A percentile compares a stretch with the other conserved stretches of the same genome.
Evolutionary conservation across 371 early-diverging fungal species (phyloP).

Genomic region (Mucor saturninus): DNA sequence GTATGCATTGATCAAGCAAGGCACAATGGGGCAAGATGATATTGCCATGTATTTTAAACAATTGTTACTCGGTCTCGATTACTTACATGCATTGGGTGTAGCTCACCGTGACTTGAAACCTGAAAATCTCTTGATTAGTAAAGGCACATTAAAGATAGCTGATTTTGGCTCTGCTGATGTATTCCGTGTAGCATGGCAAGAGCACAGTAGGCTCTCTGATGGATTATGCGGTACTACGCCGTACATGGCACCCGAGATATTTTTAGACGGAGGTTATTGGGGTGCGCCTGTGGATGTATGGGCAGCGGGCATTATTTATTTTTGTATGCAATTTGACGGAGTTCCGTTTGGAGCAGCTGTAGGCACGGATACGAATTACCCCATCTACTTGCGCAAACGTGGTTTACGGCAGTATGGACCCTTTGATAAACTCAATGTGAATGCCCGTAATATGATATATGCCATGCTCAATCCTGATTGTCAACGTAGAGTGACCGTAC

Average conservation of each 20-base stretch:
- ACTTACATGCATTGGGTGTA: slow-evolving; percentile 73
- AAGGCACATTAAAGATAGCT: slow-evolving; percentile 69
- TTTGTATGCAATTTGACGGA: slow-evolving; percentile 77
- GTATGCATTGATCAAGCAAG: slow-evolving; percentile 34
- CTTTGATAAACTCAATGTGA: slow-evolving; percentile 60
- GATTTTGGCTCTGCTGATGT: slow-evolving; percentile 95
- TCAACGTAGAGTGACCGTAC: slow-evolving; percentile 63
- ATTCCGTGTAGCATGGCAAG: slow-evolving; percentile 82
- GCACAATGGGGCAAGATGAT: slow-evolving; percentile 30
- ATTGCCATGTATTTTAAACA: slow-evolving; percentile 58
- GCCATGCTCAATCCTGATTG: slow-evolving; percentile 82
- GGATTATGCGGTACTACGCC: slow-evolving; percentile 86
- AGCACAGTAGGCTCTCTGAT: slow-evolving; percentile 62
- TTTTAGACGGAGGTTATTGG: slow-evolving; percentile 63
- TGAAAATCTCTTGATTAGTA: slow-evolving; percentile 59
- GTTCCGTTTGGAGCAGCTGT: slow-evolving; percentile 63
- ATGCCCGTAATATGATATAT: slow-evolving; percentile 65
- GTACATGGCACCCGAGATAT: slow-evolving; percentile 87
- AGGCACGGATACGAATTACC: slow-evolving; percentile 67
- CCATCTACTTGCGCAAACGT: slow-evolving; percentile 58
- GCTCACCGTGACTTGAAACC: slow-evolving; percentile 84
- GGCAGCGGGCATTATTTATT: slow-evolving; percentile 82
- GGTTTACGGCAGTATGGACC: slow-evolving; percentile 55
- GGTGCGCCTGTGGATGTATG: slow-evolving; percentile 80
- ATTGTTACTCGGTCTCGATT: slow-evolving; percentile 69